Percentiles rank a stretch among this genome's conserved stretches.
Conservation (phyloP, 2,329 filamentous ascomycete species). For the Verticillium longisporum region DNA sequence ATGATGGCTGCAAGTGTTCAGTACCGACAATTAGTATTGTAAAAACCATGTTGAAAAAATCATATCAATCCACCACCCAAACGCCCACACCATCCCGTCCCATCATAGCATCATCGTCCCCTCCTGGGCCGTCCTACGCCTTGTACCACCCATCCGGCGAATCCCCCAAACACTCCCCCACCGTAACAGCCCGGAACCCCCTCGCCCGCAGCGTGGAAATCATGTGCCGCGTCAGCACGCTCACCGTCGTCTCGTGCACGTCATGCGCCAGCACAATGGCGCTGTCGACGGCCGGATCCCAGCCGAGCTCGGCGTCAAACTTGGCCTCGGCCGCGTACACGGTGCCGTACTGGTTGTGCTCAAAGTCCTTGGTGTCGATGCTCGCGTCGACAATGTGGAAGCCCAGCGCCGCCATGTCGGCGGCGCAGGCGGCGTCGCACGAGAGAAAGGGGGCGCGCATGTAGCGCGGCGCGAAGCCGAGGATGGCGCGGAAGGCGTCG, state of each 20-base stretch:
- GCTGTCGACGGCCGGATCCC: conserved; percentile 15
- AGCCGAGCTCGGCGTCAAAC: conserved; percentile 19
- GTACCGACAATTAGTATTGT: no score
- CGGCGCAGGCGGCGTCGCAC: conserved; percentile 21
- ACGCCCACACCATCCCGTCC: neutral
- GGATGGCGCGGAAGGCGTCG: conserved; percentile 33
- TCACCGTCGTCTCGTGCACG: conserved; percentile 31
- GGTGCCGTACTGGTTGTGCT: conserved; percentile 39
- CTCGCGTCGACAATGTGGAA: conserved; percentile 53
- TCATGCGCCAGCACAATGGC: conserved; percentile 49
- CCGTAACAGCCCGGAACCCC: conserved; percentile 42
- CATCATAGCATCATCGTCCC: no score
- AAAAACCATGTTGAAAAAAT: no score
- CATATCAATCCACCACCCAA: neutral
- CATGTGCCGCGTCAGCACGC: conserved; percentile 23
- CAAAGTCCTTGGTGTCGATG: conserved; percentile 55
- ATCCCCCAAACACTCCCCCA: conserved; percentile 52
- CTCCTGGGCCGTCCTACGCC: no score
- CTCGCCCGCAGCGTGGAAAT: conserved; percentile 28
- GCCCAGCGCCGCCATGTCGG: conserved; percentile 25
- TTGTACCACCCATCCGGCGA: conserved; percentile 43
- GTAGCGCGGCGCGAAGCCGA: conserved; percentile 33
- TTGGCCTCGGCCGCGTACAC: conserved; percentile 38
- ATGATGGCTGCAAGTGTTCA: no score
- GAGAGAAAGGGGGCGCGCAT: conserved; percentile 39